phyloP scores from a whole-genome alignment of 495 filamentous ascomycete species.

The Alectoria sarmentosa region DNA sequence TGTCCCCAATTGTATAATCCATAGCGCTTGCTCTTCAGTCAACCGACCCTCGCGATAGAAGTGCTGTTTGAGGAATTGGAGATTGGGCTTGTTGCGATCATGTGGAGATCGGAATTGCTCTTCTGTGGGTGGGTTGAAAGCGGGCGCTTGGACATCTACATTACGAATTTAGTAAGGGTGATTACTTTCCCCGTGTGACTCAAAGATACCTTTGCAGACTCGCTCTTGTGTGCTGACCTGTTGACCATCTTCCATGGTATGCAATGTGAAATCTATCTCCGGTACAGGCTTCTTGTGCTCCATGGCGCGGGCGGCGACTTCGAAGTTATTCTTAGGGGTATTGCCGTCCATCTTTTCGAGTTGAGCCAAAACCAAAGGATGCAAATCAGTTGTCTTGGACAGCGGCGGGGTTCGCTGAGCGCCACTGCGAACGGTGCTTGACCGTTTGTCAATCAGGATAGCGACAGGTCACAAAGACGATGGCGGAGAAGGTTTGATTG shows the following conservation, averaged over 20 bases:
- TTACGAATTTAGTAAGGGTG: conserved; percentile 22
- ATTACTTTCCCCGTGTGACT: background rate
- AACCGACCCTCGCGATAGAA: conserved; percentile 95
- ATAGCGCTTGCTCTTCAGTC: conserved; percentile 94
- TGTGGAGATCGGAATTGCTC: conserved; percentile 72
- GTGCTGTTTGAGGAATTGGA: conserved; percentile 93
- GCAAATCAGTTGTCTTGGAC: background rate
- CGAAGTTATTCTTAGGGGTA: conserved; percentile 31
- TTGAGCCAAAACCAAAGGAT: background rate
- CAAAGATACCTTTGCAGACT: conserved; percentile 84
- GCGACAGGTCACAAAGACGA: conserved; percentile 1
- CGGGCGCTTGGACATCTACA: conserved; percentile 91
- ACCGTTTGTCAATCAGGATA: background rate
- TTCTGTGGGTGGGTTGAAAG: conserved; percentile 80
- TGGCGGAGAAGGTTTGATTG: background rate
- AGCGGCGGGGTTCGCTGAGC: background rate
- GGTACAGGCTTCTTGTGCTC: conserved; percentile 87
- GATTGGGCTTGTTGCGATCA: conserved; percentile 80
- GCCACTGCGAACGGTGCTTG: conserved; percentile 15
- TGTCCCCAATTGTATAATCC: conserved; percentile 81
- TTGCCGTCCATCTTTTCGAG: conserved; percentile 12
- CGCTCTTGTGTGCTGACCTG: conserved; percentile 92
- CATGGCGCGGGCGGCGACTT: conserved; percentile 55
- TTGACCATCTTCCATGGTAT: conserved; percentile 94
- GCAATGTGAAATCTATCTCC: conserved; percentile 96